phyloP scores from a whole-genome alignment of 441 rosid genomes.

The Erysimum pusillum region DNA sequence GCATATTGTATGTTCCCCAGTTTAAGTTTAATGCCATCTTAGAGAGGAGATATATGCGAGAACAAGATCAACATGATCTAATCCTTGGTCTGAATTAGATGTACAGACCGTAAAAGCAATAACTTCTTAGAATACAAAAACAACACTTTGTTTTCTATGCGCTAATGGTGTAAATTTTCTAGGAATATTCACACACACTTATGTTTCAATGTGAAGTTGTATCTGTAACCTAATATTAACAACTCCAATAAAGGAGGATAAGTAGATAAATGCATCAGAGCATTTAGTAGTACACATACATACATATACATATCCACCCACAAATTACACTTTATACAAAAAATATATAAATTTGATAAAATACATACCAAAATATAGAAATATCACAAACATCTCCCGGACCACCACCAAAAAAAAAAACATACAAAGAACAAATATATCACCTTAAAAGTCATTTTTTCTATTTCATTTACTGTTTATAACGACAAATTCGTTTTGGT shows the following conservation, averaged over 20 bases:
- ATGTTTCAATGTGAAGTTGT: conserved; percentile 28
- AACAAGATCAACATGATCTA: not conserved
- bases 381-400: conserved; percentile 26
- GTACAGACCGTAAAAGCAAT: conserved; percentile 21
- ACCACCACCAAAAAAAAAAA: conserved; percentile 28
- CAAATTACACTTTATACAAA: conserved; percentile 34
- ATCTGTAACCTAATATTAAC: conserved; percentile 30
- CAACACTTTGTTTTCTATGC: not conserved
- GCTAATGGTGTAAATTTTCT: conserved; percentile 5
- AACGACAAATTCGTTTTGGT: conserved; percentile 29
- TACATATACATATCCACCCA: conserved; percentile 43
- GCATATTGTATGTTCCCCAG: conserved; percentile 3
- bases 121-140: conserved; percentile 9
- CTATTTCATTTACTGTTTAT: conserved; percentile 28
- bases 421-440: conserved; percentile 35
- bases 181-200: conserved; percentile 16
- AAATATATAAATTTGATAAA: conserved; percentile 23
- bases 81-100: conserved; percentile 19
- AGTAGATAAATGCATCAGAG: conserved; percentile 39
- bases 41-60: not conserved
- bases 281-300: conserved; percentile 42
- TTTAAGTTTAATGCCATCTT: conserved; percentile 12
- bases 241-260: conserved; percentile 38
- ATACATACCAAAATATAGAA: conserved; percentile 40
- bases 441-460: conserved; percentile 22